Conservation (phyloP, 2,329 filamentous ascomycete genomes). For the Dothideomycetes sp. region DNA sequence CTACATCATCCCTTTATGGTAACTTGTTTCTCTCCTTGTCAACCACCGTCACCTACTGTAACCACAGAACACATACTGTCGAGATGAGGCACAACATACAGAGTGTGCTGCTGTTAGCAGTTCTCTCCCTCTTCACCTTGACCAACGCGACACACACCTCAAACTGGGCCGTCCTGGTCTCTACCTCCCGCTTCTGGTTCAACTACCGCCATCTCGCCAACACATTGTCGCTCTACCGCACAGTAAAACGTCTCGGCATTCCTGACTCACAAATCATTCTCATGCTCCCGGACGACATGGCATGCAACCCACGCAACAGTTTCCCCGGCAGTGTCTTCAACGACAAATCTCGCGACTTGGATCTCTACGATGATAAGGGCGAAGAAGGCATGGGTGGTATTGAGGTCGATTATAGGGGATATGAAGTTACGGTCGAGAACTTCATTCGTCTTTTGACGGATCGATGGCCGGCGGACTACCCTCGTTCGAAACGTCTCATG, state of each 20-base stretch:
- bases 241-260: conserved; percentile 93
- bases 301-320: conserved; percentile 95
- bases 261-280: conserved; percentile 98
- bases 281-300: conserved; percentile 99
- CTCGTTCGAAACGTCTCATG: conserved; percentile 82
- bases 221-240: conserved; percentile 93
- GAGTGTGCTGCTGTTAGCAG: conserved; percentile 7
- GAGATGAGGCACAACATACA: conserved; percentile 4
- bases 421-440: conserved; percentile 98
- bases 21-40: too few species aligned
- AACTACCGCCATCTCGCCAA: conserved; percentile 98
- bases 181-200: conserved; percentile 99
- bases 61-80: neutral
- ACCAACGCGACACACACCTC: conserved; percentile 76
- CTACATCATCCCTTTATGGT: too few species aligned
- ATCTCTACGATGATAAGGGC: conserved; percentile 86
- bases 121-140: conserved; percentile 29
- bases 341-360: conserved; percentile 89
- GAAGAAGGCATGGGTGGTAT: conserved; percentile 43
- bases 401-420: conserved; percentile 95
- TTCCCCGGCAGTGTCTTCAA: conserved; percentile 98
- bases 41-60: neutral
- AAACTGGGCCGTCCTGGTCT: conserved; percentile 99
- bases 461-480: conserved; percentile 87
- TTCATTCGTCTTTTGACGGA: conserved; percentile 95